Evolutionary conservation across 2,329 filamentous ascomycete genomes (phyloP), one percentile per base, ranked within the genome.

Genomic region (Microsporum ferrugineum): DNA sequence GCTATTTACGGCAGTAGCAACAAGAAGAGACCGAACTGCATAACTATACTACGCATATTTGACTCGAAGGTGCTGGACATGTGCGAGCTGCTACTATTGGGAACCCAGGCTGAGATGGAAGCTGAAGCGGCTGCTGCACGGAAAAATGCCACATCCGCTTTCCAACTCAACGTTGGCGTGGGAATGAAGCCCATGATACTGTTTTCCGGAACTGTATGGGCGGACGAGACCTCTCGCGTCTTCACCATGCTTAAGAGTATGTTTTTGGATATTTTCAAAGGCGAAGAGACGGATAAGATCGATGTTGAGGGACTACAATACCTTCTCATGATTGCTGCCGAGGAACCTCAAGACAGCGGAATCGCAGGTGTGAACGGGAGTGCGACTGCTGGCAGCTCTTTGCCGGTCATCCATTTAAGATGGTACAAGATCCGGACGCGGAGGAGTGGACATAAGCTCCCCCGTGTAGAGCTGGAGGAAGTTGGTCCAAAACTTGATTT

Each of bases 261-360:
- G 72, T 82, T 99, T 63, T 77, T 89, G 63, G 94, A 99, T 76
- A 86, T 97, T 71, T 97, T 99, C 81, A 87, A 87, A 73, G 91
- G 91, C 53, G 87, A 90, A 68, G 83, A 86, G 63, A 81, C 86
- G 12, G 82, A 86, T 71, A 89, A 89, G 77, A 86, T 99, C 62
- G 94, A 99, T 76, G 92, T 97, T 60, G 91, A 96, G 76, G 94
- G 94, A 23, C 77, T 99, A 70, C 91, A 95, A 76, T 96, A 95
- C 77, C 82, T 96, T 67, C 82, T 99, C 63, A 87, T 86, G 70
- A 83, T 96, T 66, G 85, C 83, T 33, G 91, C 89, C 2, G 86
- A 88, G 67, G 88, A 92, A 66, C 73, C 76, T 12, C 23, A 55
- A 31, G 27, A 36, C 2, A 57, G 34, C 23, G 73, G 72, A 14